These are phyloP conservation scores for Scutellaria baicalensis DNA, from an alignment of 257 asterid species.

Conservation along the genomic window DNA sequence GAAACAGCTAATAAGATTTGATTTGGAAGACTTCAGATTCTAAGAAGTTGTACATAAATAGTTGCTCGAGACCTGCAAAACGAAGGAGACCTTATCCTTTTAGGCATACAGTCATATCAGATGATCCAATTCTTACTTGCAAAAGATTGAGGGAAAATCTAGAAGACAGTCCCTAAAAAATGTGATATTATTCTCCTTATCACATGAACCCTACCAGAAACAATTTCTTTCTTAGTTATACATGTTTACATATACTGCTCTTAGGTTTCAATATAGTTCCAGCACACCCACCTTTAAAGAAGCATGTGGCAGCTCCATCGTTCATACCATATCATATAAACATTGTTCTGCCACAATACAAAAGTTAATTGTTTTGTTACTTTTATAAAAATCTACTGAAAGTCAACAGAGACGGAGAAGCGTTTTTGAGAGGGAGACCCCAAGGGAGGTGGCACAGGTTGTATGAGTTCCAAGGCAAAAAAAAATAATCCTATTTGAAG, in stretches of 20 bases:
- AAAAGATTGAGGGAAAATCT: neutral
- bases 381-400: neutral
- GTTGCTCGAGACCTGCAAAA: neutral
- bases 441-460: neutral
- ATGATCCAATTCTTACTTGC: too few species aligned
- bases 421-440: neutral
- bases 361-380: neutral
- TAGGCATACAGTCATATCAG: neutral
- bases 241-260: neutral
- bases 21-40: neutral
- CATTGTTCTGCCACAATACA: constrained; percentile 15
- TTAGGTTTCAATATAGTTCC: neutral
- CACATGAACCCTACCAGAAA: neutral
- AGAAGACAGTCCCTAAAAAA: neutral
- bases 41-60: neutral
- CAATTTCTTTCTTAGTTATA: neutral
- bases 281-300: constrained; percentile 11
- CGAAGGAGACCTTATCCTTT: neutral
- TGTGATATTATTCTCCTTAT: neutral
- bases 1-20: neutral
- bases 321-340: constrained; percentile 5
- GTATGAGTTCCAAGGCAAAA: neutral
- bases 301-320: constrained; percentile 5
- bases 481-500: neutral
- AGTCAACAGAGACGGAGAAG: neutral